Base-by-base conservation (phyloP, 108 stramenopile species). In the Pinguiococcus pyrenoidosus region DNA sequence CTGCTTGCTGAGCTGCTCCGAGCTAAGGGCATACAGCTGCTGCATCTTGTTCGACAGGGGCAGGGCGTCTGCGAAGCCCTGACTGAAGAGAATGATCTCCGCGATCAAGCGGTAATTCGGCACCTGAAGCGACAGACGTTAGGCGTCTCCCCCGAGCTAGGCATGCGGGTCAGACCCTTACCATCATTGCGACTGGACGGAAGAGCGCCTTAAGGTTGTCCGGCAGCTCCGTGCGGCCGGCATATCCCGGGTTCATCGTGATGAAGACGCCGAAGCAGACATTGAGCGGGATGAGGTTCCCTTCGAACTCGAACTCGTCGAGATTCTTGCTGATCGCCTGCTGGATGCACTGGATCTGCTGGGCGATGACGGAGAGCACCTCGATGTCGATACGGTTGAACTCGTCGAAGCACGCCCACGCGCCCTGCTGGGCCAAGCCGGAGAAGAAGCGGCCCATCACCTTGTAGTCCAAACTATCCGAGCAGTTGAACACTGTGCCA, bases 401-500 rank as follows among this genome's bases (percentile, higher is more conserved):
- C 67, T 74, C 73, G 37, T 74, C 73, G 40, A 74, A 74, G 54
- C 73, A 74, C 12, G 69, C 69, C 73, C 73, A 74, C 21, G 73
- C 69, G 2, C 73, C 73, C 23, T 56, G 55, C 61, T 73, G 71
- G 24, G 72, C 74, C 8, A 75, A 59, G 8, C 74, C 74, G 16
- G 74, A 72, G 53, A 75, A 75, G 60, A 75, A 73, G 2, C 74
- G 50, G 0, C 74, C 74, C 74, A 75, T 75, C 33, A 73, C 71
- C 49, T 73, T 69, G 55, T 68, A 73, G 49, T 75, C 72, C 24
- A 75, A 48, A 8, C 72, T 73, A 32, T 79, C 78, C 0, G 71
- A 72, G 34, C 78, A 79, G 69, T 79, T 79, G 63, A 76, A 72
- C 14, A 79, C 78, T n/a, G n/a, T n/a, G n/a, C n/a, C n/a, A n/a